Evolutionary conservation across 257 asterid genomes (phyloP), one percentile per base, ranked within the genome.

Genomic region (Ehretia macrophylla): DNA sequence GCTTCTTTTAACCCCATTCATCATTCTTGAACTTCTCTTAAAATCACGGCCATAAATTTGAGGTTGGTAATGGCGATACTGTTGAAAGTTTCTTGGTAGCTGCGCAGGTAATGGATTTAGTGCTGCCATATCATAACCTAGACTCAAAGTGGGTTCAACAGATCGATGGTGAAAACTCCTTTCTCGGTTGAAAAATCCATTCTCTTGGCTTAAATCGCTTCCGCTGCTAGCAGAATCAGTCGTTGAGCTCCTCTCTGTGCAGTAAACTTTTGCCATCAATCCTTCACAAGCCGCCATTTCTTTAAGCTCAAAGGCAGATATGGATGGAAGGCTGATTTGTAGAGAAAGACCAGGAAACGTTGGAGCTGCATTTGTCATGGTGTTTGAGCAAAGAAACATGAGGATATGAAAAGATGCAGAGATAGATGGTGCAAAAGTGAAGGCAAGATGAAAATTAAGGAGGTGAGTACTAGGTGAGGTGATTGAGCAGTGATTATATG

Each of bases 141-240:
- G 66, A 51, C 85, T 70, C 74, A 88, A 66, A 16, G 47, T 69
- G 14, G 88, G 90, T 4, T 66, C 78, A 37, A 32, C 52, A 1
- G 44, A 46, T 46, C 17, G 45, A 14, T 59, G 62, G 59, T 56
- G 52, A 4, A 65, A 67, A 39, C 47, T 6, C 47, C 38, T 56
- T n/a, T 68, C 72, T 14, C 46, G 75, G 22, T 32, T 40, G 13
- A 62, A 50, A 8, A 46, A 32, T 12, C 71, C 83, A 59, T 79
- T 70, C 38, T 81, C 93, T n/a, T 77, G 86, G 78, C 83, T 88
- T 66, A 85, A 64, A 68, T 79, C 95, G 71, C 96, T 88, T 1
- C 83, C 88, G 11, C 95, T 79, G 72, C 90, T 81, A 17, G 78
- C 79, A 5, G 95, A 79, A 60, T 84, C 86, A 8, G 81, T 63